Evolutionary conservation across 305 asterid genomes (phyloP).

Genomic region (Nicotiana rustica): DNA sequence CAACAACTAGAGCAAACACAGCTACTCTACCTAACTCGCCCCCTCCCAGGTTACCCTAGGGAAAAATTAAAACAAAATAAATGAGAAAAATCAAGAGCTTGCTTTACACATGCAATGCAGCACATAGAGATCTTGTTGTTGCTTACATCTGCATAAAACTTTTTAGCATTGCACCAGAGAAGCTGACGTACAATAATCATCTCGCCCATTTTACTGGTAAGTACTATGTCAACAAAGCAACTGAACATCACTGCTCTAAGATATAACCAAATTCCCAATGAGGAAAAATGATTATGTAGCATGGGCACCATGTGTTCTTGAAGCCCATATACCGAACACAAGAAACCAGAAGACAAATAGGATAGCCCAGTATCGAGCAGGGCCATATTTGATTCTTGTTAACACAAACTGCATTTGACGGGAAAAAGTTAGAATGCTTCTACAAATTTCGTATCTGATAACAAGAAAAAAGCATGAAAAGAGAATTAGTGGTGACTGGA

Average conservation of each 20-base stretch:
- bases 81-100: neutral
- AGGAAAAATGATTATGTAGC: conserved; percentile 48
- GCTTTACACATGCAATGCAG: neutral
- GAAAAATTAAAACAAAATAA: neutral
- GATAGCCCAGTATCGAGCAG: conserved; percentile 96
- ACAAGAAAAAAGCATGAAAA: too few relatives aligned
- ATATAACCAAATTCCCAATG: neutral
- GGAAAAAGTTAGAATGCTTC: too few relatives aligned
- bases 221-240: neutral
- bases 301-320: conserved; percentile 79
- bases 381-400: conserved; percentile 87
- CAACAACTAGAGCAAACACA: too few relatives aligned
- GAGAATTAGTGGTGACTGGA: too few relatives aligned
- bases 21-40: too few relatives aligned
- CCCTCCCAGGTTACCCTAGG: too few relatives aligned
- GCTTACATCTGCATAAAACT: neutral
- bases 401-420: conserved; percentile 56
- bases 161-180: neutral
- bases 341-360: conserved; percentile 95
- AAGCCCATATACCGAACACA: conserved; percentile 95
- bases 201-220: neutral
- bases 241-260: neutral
- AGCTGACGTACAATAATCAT: neutral
- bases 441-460: too few relatives aligned
- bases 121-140: neutral